phyloP scores from a whole-genome alignment of 139 green algal genomes.

The Spirogloea muscicola region DNA sequence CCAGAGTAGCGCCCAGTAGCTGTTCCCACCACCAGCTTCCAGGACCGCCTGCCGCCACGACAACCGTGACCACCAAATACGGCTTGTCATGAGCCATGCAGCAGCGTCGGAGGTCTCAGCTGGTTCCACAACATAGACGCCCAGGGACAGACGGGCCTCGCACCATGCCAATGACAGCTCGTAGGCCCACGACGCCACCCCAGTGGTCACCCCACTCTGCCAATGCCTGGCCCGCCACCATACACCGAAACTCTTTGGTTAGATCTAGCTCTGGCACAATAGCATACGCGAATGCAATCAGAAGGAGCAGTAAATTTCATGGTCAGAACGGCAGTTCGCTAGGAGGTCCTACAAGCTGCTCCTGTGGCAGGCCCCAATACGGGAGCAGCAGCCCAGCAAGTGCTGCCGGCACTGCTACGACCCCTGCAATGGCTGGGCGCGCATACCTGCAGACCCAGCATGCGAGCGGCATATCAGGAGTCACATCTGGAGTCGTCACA shows the following conservation, averaged over 20 bases:
- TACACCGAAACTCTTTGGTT: not conserved
- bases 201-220: not conserved
- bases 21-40: not conserved
- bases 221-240: not conserved
- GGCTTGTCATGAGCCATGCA: not conserved
- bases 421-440: not conserved
- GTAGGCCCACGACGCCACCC: not conserved
- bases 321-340: not conserved
- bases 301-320: constrained; percentile 14
- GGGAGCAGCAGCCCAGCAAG: not conserved
- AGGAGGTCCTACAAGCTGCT: not conserved
- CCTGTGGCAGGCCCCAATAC: not conserved
- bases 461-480: too few species aligned
- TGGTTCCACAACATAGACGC: not conserved
- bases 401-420: constrained; percentile 12
- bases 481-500: too few species aligned
- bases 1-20: constrained; percentile 7
- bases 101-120: not conserved
- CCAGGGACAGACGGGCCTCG: not conserved
- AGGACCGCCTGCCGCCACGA: not conserved
- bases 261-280: not conserved
- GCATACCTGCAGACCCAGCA: constrained; percentile 1
- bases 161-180: not conserved
- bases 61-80: not conserved
- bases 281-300: not conserved